phyloP scores from a whole-genome alignment of 257 asterid species.

The Solanum rostratum region DNA sequence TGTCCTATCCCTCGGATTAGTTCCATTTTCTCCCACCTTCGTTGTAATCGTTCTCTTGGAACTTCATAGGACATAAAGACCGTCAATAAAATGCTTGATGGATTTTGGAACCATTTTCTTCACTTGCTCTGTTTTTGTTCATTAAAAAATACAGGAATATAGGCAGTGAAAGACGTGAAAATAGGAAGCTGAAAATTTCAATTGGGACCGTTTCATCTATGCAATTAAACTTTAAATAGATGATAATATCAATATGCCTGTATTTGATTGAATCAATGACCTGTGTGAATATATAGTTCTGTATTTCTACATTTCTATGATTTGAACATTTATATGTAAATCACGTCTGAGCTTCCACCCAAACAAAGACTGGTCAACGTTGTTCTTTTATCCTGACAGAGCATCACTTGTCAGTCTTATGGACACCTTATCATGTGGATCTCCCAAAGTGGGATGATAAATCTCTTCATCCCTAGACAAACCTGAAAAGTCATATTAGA shows the following conservation, averaged over 20 bases:
- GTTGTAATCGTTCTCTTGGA: background rate
- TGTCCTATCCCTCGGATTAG: background rate
- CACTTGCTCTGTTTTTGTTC: background rate
- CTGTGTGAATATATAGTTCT: background rate
- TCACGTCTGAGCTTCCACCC: background rate
- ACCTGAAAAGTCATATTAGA: conserved; percentile 23
- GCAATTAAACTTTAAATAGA: background rate
- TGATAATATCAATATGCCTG: background rate
- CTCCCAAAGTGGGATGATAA: conserved; percentile 45
- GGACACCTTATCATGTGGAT: conserved; percentile 49
- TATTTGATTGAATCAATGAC: background rate
- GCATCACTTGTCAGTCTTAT: conserved; percentile 41
- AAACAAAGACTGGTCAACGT: conserved; percentile 1
- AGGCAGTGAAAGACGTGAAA: background rate
- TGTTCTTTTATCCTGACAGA: conserved; percentile 25
- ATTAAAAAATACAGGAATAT: background rate
- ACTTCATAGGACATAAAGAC: background rate
- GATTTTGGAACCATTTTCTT: background rate
- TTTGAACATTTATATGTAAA: background rate
- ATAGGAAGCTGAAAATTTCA: background rate
- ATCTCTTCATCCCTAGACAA: conserved; percentile 45
- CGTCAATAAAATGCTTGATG: background rate
- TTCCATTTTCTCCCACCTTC: background rate
- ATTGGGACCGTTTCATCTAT: background rate
- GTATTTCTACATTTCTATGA: background rate